phyloP scores from a whole-genome alignment of 495 filamentous ascomycete species.

The Neurospora discreta region DNA sequence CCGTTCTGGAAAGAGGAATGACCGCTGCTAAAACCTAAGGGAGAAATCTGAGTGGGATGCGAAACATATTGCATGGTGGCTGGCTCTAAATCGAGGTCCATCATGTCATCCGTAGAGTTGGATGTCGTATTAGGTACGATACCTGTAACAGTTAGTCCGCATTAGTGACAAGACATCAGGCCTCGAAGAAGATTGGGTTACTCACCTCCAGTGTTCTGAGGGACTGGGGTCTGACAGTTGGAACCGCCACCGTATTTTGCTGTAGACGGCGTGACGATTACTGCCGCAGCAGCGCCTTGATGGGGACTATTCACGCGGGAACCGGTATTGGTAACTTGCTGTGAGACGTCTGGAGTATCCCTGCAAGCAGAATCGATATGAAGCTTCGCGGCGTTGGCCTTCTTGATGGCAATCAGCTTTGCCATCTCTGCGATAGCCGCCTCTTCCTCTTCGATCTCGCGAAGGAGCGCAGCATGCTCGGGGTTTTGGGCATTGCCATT shows the following conservation, averaged over 20 bases:
- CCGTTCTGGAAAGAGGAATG: not conserved
- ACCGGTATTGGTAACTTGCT: not conserved
- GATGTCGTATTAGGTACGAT: not conserved
- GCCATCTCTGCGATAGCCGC: not conserved
- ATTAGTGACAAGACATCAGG: not conserved
- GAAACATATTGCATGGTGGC: not conserved
- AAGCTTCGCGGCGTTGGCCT: not conserved
- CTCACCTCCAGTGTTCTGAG: not conserved
- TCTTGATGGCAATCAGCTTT: not conserved
- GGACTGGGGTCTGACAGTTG: not conserved
- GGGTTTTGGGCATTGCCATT: not conserved
- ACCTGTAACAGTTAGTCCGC: not conserved
- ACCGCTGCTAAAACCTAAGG: not conserved
- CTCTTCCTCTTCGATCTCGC: not conserved
- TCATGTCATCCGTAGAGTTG: not conserved
- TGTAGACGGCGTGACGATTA: not conserved
- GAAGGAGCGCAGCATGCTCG: not conserved
- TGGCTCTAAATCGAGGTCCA: not conserved
- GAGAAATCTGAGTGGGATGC: not conserved
- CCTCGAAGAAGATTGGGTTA: not conserved
- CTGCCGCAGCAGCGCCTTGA: not conserved
- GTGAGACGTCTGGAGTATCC: not conserved
- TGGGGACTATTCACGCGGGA: not conserved
- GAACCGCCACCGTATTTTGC: not conserved
- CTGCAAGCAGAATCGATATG: not conserved